Conservation (phyloP, 2,329 filamentous ascomycete genomes). For the Calonectria pteridis region DNA sequence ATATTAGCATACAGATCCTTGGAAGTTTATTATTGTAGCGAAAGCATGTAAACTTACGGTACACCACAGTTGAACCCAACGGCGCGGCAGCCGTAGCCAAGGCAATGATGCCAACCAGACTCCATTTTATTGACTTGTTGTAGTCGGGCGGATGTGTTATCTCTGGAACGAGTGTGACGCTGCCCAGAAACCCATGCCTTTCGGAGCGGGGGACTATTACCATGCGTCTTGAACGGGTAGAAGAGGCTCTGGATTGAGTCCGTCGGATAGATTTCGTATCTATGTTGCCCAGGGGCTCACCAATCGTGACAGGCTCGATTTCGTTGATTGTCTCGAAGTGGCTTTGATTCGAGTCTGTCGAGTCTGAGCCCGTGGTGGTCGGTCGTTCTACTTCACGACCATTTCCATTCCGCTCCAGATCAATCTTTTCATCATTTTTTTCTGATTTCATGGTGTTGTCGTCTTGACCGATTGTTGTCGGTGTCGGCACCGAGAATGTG, state of each 20-base stretch:
- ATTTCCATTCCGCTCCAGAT: constrained; percentile 29
- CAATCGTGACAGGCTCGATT: constrained; percentile 38
- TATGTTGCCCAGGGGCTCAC: constrained; percentile 40
- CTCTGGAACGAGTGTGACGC: constrained; percentile 81
- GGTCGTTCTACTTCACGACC: constrained; percentile 23
- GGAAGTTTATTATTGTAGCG: not conserved
- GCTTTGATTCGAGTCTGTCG: constrained; percentile 25
- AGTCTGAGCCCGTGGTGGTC: constrained; percentile 30
- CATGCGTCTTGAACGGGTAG: constrained; percentile 52
- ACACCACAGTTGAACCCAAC: constrained; percentile 86
- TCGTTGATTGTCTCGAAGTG: constrained; percentile 24
- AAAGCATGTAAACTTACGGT: constrained; percentile 68
- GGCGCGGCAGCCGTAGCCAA: constrained; percentile 83
- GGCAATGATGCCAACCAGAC: constrained; percentile 82
- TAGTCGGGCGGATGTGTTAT: constrained; percentile 83
- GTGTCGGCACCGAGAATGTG: constrained; percentile 38
- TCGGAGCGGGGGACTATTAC: constrained; percentile 57
- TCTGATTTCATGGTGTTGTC: constrained; percentile 29
- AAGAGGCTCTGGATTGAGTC: constrained; percentile 52
- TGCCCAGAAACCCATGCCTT: constrained; percentile 79
- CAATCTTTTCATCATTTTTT: constrained; percentile 29
- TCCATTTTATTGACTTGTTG: constrained; percentile 82
- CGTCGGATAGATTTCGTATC: constrained; percentile 36
- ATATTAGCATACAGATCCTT: constrained; percentile 16
- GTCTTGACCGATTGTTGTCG: constrained; percentile 9